Percentiles rank a stretch among this genome's conserved stretches.
Conservation (phyloP, 768 basidiomycete genomes). For the Suillus sp. region DNA sequence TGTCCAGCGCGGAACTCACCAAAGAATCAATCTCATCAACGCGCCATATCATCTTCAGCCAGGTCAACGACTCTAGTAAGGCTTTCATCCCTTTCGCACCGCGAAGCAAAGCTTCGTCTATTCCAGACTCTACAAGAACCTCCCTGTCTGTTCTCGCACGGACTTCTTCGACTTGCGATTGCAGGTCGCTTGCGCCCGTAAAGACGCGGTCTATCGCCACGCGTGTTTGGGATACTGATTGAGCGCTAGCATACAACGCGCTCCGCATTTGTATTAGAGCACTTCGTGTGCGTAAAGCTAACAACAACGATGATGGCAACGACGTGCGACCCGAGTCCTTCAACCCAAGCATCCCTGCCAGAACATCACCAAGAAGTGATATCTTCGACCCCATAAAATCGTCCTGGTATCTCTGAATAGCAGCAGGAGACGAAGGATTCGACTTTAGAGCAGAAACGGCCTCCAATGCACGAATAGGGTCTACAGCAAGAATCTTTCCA, state of each 20-base stretch:
- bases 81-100: slow-evolving; percentile 32
- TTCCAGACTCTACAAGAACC: slow-evolving; percentile 39
- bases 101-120: slow-evolving; percentile 30
- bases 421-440: slow-evolving; percentile 45
- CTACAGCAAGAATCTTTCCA: slow-evolving; percentile 46
- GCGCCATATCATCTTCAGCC: slow-evolving; percentile 43
- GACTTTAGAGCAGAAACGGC: slow-evolving; percentile 53
- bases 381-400: slow-evolving; percentile 62
- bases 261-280: slow-evolving; percentile 42
- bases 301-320: slow-evolving; percentile 1
- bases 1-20: slow-evolving; percentile 34
- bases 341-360: slow-evolving; percentile 31
- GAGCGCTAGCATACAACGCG: slow-evolving; percentile 41
- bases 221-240: slow-evolving; percentile 32
- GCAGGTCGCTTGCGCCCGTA: slow-evolving; percentile 39
- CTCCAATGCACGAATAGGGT: slow-evolving; percentile 58
- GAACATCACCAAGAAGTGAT: slow-evolving; percentile 45
- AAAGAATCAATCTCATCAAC: slow-evolving; percentile 43
- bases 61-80: slow-evolving; percentile 37
- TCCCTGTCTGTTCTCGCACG: slow-evolving; percentile 38
- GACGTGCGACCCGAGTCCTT: slow-evolving; percentile 12
- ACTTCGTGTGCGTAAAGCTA: slow-evolving; percentile 38
- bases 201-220: slow-evolving; percentile 39
- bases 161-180: slow-evolving; percentile 41
- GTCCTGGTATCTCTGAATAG: slow-evolving; percentile 67